Evolutionary conservation across 169 alveolate species (phyloP).

Genomic region (Perkinsus chesapeaki): DNA sequence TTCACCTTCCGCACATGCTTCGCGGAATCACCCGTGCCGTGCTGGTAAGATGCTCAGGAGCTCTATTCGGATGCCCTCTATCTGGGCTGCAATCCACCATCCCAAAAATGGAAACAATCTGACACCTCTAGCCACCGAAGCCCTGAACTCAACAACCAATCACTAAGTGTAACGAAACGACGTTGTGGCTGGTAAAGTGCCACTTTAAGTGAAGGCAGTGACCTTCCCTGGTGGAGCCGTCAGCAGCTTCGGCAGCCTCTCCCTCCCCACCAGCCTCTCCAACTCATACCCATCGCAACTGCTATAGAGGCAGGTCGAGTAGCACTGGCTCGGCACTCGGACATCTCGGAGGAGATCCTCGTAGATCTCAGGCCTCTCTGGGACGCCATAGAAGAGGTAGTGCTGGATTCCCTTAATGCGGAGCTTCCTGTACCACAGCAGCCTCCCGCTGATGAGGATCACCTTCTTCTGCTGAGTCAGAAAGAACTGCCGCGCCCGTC

Average conservation of each 20-base stretch:
- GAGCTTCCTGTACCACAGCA: not conserved
- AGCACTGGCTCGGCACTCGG: slow-evolving; percentile 2
- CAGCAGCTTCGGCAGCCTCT: not conserved
- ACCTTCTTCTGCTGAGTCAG: not conserved
- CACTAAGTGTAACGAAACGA: not conserved
- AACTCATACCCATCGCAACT: not conserved
- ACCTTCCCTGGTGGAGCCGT: not conserved
- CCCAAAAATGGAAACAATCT: not conserved
- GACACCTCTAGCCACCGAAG: not conserved
- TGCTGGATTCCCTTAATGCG: not conserved
- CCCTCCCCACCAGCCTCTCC: not conserved
- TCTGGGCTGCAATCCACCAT: too few species aligned
- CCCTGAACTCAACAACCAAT: not conserved
- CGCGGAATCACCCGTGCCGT: too few species aligned
- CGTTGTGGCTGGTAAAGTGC: not conserved
- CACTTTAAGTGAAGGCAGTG: not conserved
- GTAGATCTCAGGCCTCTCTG: not conserved
- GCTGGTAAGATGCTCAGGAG: too few species aligned
- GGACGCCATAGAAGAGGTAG: not conserved
- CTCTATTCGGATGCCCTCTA: too few species aligned
- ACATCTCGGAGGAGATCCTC: not conserved
- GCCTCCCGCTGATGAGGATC: not conserved
- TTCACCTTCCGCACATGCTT: too few species aligned
- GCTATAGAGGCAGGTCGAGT: not conserved
- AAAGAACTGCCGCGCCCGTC: not conserved